Evolutionary conservation across 2,329 filamentous ascomycete species (phyloP).

Genomic region (Arthrobotrys conoides): DNA sequence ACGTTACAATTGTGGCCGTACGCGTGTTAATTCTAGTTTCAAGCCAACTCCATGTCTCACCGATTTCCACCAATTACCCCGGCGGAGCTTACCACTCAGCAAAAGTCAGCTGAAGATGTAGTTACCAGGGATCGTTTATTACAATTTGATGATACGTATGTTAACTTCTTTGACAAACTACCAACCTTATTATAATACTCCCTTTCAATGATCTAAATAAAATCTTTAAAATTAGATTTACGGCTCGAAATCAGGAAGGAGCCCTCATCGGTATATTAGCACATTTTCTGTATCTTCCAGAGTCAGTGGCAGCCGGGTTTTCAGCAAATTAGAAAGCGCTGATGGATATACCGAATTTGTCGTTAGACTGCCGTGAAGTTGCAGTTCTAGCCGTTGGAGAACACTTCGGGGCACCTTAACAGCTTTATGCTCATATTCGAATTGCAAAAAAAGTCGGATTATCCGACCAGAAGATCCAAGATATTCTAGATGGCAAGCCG

Average conservation of each 20-base stretch:
- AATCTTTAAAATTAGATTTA: too few species aligned
- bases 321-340: background rate
- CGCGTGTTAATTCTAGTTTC: too few species aligned
- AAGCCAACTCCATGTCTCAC: too few species aligned
- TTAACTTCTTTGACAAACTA: too few species aligned
- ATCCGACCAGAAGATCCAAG: constrained; percentile 32
- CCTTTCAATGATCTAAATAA: too few species aligned
- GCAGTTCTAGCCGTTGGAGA: constrained; percentile 40
- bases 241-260: background rate
- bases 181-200: too few species aligned
- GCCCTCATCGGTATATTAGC: constrained; percentile 5
- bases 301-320: constrained; percentile 12
- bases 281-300: constrained; percentile 38
- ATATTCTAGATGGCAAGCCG: constrained; percentile 28
- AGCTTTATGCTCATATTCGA: constrained; percentile 35
- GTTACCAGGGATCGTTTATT: too few species aligned
- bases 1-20: too few species aligned
- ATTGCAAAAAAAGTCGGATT: constrained; percentile 34
- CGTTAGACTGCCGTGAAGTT: constrained; percentile 35
- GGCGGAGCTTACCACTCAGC: too few species aligned
- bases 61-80: too few species aligned
- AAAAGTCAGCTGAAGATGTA: too few species aligned
- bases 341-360: constrained; percentile 23
- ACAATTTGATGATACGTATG: too few species aligned
- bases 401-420: constrained; percentile 32